Percentiles rank a stretch among this genome's conserved stretches.
Conservation (phyloP, 2,329 filamentous ascomycete genomes). For the Neofusicoccum ribis region DNA sequence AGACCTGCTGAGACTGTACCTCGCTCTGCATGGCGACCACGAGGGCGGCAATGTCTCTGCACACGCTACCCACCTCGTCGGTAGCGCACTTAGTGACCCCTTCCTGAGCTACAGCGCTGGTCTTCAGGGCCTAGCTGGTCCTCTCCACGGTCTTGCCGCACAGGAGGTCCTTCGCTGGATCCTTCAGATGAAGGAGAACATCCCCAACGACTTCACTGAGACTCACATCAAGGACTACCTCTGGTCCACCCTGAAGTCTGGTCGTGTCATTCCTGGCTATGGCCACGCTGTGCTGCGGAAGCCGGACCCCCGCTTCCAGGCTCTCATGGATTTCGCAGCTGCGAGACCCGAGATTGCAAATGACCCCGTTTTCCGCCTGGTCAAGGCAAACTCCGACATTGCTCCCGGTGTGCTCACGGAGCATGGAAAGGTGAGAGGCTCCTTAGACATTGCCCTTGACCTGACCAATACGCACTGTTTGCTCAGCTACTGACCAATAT, state of each 20-base stretch:
- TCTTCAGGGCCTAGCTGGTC: constrained; percentile 92
- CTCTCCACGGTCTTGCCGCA: constrained; percentile 86
- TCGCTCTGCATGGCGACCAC: constrained; percentile 96
- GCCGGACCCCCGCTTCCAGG: constrained; percentile 94
- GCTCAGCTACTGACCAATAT: constrained; percentile 1
- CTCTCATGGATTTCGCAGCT: constrained; percentile 91
- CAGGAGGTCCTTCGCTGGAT: constrained; percentile 98
- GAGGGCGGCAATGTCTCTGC: constrained; percentile 98
- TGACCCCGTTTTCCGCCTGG: constrained; percentile 90
- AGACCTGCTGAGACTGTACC: constrained; percentile 88
- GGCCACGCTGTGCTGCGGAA: constrained; percentile 95
- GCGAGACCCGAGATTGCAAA: constrained; percentile 79
- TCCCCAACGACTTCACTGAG: constrained; percentile 75
- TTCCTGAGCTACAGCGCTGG: constrained; percentile 96
- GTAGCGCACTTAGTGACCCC: constrained; percentile 88
- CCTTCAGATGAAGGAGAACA: constrained; percentile 87
- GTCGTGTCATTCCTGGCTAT: constrained; percentile 91
- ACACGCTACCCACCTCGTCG: constrained; percentile 91
- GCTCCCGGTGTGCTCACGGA: constrained; percentile 87
- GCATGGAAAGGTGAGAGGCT: constrained; percentile 74
- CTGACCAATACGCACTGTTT: background rate
- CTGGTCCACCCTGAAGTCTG: constrained; percentile 89
- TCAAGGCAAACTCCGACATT: constrained; percentile 89
- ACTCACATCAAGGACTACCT: constrained; percentile 85
- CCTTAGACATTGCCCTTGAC: background rate